Evolutionary conservation across 1,284 basidiomycete species (phyloP).

Genomic region (Pisolithus thermaeus): DNA sequence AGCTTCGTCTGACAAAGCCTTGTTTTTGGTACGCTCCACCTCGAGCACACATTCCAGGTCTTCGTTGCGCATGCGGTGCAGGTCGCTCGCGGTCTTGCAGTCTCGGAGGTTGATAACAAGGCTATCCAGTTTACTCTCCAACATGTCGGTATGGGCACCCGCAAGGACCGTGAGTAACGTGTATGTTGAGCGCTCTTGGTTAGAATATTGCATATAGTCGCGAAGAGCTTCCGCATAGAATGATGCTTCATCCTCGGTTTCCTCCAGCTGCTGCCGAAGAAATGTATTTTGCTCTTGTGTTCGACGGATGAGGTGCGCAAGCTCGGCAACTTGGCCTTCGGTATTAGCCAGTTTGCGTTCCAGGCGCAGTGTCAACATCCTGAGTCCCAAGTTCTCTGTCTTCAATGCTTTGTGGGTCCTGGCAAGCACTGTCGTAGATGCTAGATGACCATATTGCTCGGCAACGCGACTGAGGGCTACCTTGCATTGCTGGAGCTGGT

Average conservation of each 20-base stretch:
- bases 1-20: constrained; percentile 35
- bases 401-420: constrained; percentile 37
- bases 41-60: constrained; percentile 28
- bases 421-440: constrained; percentile 41
- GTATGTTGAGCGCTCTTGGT: not conserved
- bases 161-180: constrained; percentile 17
- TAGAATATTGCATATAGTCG: constrained; percentile 6
- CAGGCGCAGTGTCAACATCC: constrained; percentile 44
- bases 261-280: constrained; percentile 38
- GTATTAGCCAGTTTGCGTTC: constrained; percentile 64
- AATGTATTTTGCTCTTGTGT: constrained; percentile 46
- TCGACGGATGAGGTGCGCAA: constrained; percentile 57
- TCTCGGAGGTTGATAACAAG: constrained; percentile 13
- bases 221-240: constrained; percentile 28
- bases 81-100: constrained; percentile 21
- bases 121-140: constrained; percentile 8
- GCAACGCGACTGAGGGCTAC: constrained; percentile 42
- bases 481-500: constrained; percentile 45
- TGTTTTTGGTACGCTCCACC: constrained; percentile 28
- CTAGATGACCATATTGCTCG: constrained; percentile 55
- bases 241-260: constrained; percentile 36
- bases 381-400: constrained; percentile 35
- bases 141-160: constrained; percentile 12
- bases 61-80: constrained; percentile 31
- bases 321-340: constrained; percentile 59